phyloP scores from a whole-genome alignment of 2,329 filamentous ascomycete species.

The Corinectria fuckeliana region DNA sequence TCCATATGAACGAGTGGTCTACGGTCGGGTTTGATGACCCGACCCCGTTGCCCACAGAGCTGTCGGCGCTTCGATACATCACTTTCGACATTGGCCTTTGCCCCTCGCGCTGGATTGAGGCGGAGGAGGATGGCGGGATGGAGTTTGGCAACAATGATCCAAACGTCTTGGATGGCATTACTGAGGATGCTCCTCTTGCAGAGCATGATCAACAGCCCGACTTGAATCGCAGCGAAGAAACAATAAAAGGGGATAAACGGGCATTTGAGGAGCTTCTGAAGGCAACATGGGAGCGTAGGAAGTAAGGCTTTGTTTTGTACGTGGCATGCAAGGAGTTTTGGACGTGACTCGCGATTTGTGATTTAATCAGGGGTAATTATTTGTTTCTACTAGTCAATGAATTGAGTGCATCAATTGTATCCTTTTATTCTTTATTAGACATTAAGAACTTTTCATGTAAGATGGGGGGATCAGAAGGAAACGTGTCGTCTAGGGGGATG shows the following conservation, averaged over 20 bases:
- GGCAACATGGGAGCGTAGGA: background rate
- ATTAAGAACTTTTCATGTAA: too few relatives aligned
- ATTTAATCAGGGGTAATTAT: too few relatives aligned
- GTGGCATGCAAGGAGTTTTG: too few relatives aligned
- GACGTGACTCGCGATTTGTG: too few relatives aligned
- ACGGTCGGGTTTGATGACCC: background rate
- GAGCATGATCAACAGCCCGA: background rate
- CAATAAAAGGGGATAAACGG: background rate
- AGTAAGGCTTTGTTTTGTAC: too few relatives aligned
- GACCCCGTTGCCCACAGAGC: background rate
- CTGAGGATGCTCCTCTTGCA: background rate
- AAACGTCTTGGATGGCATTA: background rate
- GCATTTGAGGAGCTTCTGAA: background rate
- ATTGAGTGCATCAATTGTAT: too few relatives aligned
- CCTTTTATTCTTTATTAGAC: too few relatives aligned
- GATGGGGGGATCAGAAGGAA: too few relatives aligned
- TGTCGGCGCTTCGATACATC: background rate
- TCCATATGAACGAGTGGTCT: background rate
- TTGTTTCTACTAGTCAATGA: too few relatives aligned
- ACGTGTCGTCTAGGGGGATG: too few relatives aligned
- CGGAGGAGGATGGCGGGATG: background rate
- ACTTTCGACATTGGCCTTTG: background rate
- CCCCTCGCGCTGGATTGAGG: background rate
- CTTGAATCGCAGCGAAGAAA: background rate
- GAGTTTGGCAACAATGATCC: background rate